Evolutionary conservation across 805 yeast species (phyloP).

Genomic region (Zygoascus flipseniorum): DNA sequence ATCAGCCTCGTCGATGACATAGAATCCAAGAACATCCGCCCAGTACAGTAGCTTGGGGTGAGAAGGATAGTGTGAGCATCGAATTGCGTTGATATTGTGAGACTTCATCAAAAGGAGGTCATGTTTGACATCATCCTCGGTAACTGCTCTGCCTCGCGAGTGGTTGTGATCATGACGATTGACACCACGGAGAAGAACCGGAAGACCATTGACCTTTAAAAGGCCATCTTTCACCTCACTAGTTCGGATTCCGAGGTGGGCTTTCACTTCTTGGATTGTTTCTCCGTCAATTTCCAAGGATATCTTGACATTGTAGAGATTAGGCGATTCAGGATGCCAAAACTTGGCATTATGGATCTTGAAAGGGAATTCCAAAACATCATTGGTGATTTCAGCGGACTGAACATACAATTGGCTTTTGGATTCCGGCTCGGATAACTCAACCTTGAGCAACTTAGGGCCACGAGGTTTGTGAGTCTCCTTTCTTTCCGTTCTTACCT

Average conservation of each 20-base stretch:
- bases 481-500: neutral
- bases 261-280: conserved; percentile 11
- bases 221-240: conserved; percentile 24
- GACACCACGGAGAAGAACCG: conserved; percentile 28
- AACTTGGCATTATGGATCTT: conserved; percentile 18
- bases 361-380: neutral
- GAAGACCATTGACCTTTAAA: conserved; percentile 26
- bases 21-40: conserved; percentile 29
- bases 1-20: conserved; percentile 33
- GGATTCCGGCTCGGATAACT: neutral
- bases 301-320: conserved; percentile 22
- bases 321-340: conserved; percentile 32
- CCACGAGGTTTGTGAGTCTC: neutral
- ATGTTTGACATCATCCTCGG: conserved; percentile 26
- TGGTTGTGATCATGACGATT: conserved; percentile 34
- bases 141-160: conserved; percentile 29
- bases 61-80: conserved; percentile 33
- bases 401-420: neutral
- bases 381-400: neutral
- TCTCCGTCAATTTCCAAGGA: conserved; percentile 8
- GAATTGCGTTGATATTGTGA: conserved; percentile 30
- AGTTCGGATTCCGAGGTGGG: conserved; percentile 27
- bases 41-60: conserved; percentile 28
- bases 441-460: neutral
- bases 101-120: conserved; percentile 30